phyloP scores from a whole-genome alignment of 2,329 filamentous ascomycete genomes.

The Metarhizium guizhouense region DNA sequence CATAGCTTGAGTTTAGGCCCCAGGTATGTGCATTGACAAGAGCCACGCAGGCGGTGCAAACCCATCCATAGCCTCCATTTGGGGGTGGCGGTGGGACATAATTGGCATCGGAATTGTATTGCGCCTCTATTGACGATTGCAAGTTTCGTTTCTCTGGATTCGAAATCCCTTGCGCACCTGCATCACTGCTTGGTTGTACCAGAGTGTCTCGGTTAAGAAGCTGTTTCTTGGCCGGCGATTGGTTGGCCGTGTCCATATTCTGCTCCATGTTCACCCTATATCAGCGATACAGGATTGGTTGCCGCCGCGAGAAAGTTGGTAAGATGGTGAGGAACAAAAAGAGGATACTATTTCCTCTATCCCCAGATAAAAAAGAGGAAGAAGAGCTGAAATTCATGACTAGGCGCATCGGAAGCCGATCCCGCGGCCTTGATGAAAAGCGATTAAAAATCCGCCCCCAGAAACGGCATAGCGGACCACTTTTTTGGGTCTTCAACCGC shows the following conservation, averaged over 20 bases:
- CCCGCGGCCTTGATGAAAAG: too few relatives aligned
- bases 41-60: conserved; percentile 27
- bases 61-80: conserved; percentile 50
- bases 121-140: background rate
- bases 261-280: background rate
- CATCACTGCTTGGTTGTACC: background rate
- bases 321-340: background rate
- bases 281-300: background rate
- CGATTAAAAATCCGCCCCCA: background rate
- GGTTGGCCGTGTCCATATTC: background rate
- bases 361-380: background rate
- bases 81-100: conserved; percentile 30
- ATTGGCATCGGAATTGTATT: background rate
- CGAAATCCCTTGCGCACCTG: background rate
- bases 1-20: conserved; percentile 53
- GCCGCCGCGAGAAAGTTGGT: background rate
- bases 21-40: conserved; percentile 63
- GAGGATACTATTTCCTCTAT: background rate
- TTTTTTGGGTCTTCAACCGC: background rate
- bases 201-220: background rate
- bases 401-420: background rate
- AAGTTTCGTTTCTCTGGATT: background rate
- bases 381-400: background rate
- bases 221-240: background rate
- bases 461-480: background rate